Base-by-base conservation (phyloP, 169 alveolate species). In the Plasmodium ovale region DNA sequence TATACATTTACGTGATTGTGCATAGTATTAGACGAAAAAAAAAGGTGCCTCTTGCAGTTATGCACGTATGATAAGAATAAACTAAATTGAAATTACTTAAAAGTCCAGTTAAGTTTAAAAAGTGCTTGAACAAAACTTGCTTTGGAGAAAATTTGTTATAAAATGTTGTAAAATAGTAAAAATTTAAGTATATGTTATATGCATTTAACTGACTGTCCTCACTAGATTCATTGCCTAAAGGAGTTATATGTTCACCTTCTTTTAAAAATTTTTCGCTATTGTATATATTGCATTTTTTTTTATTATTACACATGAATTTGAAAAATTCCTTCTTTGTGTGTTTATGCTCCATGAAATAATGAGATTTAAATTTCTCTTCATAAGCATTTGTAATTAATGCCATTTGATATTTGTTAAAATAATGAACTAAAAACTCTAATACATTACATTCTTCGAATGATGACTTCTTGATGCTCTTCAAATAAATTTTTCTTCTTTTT, bases 361-460 rank as follows among this genome's bases (percentile, higher is more conserved):
- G 64, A 10, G 53, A 4, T 0, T 74, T 44, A 39, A 74, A 58
- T 21, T 74, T 64, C 0, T 19, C 69, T 25, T 59, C 47, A 27
- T 74, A 62, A 0, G 59, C 27, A 59, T 23, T 64, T 14, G 72
- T 37, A 60, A 58, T 47, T 58, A 74, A 59, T 12, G 64, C 53
- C 49, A 27, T 25, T 42, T 74, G 88, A 21, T 74, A 74, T 58
- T 74, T 74, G 60, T 74, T 74, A 42, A 74, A 74, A 35, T 74
- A 25, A 74, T 74, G 88, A 25, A 58, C 37, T 60, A 74, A 14
- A 74, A 42, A 74, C 27, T 74, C 88, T 19, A 74, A 53, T 42
- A 74, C 60, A 58, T 33, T 74, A 62, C 88, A 74, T 64, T 74
- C 88, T 16, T 59, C 73, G 14, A 9, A 25, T 47, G 73, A 2